Evolutionary conservation across 1,284 basidiomycete species (phyloP).

Genomic region (Trametes polyzona): DNA sequence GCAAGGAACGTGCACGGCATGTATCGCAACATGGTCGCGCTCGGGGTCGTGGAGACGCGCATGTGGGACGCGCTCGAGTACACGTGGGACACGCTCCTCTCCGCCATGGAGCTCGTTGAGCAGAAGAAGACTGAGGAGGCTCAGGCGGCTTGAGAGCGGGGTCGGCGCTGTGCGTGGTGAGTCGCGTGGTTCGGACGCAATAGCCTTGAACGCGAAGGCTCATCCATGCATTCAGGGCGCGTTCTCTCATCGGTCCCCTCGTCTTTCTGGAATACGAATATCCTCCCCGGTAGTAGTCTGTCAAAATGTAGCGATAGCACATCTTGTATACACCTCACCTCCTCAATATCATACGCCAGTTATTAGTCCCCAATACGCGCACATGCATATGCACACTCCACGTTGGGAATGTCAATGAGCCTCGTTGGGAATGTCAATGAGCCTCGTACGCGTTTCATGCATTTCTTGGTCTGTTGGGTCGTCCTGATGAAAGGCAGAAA

Average conservation of each 20-base stretch:
- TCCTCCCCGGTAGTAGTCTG: background rate
- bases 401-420: background rate
- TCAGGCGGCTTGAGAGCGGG: background rate
- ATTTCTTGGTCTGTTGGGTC: too few species aligned
- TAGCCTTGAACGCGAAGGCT: background rate
- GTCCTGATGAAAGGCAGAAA: background rate
- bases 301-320: slow-evolving; percentile 12
- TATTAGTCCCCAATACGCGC: too few species aligned
- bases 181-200: background rate
- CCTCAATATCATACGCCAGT: background rate
- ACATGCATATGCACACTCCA: too few species aligned
- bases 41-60: slow-evolving; percentile 22
- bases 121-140: background rate
- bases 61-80: slow-evolving; percentile 22
- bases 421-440: background rate
- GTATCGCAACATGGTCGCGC: slow-evolving; percentile 20
- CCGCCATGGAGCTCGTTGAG: slow-evolving; percentile 16
- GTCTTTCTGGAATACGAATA: background rate
- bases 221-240: background rate
- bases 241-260: background rate
- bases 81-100: slow-evolving; percentile 20
- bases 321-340: background rate
- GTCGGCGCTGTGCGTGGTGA: background rate
- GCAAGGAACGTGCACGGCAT: slow-evolving; percentile 16
- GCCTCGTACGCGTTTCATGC: background rate